Conservation (phyloP, 2,329 filamentous ascomycete genomes). For the Curvularia hawaiiensis region DNA sequence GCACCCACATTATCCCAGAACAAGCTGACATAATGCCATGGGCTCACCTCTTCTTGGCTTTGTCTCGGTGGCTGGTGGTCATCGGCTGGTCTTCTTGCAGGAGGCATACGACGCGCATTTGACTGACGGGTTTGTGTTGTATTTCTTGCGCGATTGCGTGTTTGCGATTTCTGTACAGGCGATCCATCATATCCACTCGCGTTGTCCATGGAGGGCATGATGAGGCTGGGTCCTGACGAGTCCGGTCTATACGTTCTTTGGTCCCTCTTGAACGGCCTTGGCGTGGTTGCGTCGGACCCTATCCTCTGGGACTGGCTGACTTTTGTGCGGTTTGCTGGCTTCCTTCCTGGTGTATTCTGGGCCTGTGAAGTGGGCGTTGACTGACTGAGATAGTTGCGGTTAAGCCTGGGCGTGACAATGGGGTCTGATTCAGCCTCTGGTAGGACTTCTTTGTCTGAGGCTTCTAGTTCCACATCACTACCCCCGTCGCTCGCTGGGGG, state of each 20-base stretch:
- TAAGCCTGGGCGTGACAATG: slow-evolving; percentile 18
- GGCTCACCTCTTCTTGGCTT: slow-evolving; percentile 21
- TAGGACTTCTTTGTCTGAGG: slow-evolving; percentile 25
- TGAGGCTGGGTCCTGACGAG: slow-evolving; percentile 47
- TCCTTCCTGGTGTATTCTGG: slow-evolving; percentile 18
- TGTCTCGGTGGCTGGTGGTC: background rate
- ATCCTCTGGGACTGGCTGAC: slow-evolving; percentile 21
- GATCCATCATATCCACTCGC: slow-evolving; percentile 22
- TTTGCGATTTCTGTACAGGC: slow-evolving; percentile 3
- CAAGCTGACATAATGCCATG: slow-evolving; percentile 32
- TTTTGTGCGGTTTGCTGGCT: slow-evolving; percentile 13
- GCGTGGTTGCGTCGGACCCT: slow-evolving; percentile 12
- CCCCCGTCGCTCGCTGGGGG: slow-evolving; percentile 31
- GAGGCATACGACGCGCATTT: slow-evolving; percentile 3
- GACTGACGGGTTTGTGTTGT: background rate
- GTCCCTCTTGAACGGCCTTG: slow-evolving; percentile 16
- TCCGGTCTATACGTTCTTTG: slow-evolving; percentile 19
- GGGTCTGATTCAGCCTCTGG: slow-evolving; percentile 22
- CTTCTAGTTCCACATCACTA: slow-evolving; percentile 35
- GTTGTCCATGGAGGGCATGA: slow-evolving; percentile 48
- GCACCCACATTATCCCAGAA: slow-evolving; percentile 41
- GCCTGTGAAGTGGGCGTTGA: slow-evolving; percentile 14
- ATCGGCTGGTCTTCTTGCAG: slow-evolving; percentile 5
- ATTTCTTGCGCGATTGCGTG: slow-evolving; percentile 8
- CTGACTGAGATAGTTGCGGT: slow-evolving; percentile 20